Percentiles rank a stretch among this genome's conserved stretches.
Evolutionary conservation across 495 filamentous ascomycete species (phyloP).

Genomic region (Annulohypoxylon bovei): DNA sequence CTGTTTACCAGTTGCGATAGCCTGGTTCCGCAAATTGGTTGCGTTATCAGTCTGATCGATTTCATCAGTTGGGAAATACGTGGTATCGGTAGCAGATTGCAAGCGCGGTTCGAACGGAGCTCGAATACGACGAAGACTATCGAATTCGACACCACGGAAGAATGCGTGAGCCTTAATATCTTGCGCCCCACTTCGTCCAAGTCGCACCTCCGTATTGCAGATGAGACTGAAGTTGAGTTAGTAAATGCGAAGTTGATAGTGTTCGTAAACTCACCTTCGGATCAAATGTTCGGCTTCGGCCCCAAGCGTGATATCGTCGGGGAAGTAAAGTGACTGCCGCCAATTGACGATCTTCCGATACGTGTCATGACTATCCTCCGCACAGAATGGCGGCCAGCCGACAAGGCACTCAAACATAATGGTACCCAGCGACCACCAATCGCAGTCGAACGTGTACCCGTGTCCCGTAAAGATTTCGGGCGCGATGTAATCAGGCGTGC

Average conservation of each 20-base stretch:
- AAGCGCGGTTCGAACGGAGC: conserved; percentile 96
- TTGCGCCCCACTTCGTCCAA: conserved; percentile 82
- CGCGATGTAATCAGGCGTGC: conserved; percentile 98
- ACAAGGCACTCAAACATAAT: conserved; percentile 99
- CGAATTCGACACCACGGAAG: conserved; percentile 96
- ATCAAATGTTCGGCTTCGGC: conserved; percentile 88
- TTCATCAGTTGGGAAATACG: conserved; percentile 98
- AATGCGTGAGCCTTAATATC: conserved; percentile 95
- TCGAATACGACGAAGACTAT: conserved; percentile 87
- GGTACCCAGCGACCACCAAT: conserved; percentile 98
- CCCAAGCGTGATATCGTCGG: conserved; percentile 90
- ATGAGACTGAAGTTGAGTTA: conserved; percentile 76
- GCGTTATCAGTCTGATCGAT: conserved; percentile 91
- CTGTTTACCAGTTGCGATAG: conserved; percentile 46
- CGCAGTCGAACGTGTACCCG: conserved; percentile 94
- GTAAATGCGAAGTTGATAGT: conserved; percentile 9
- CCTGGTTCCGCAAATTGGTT: conserved; percentile 71
- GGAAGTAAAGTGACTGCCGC: conserved; percentile 94
- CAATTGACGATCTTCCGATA: conserved; percentile 99
- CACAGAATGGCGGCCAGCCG: conserved; percentile 99
- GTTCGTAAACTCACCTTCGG: conserved; percentile 67
- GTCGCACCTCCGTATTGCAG: conserved; percentile 88
- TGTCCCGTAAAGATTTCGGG: conserved; percentile 97
- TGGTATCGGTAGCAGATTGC: conserved; percentile 91
- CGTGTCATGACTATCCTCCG: conserved; percentile 95